phyloP scores from a whole-genome alignment of 78 protist species.

The Andalucia godoyi region DNA sequence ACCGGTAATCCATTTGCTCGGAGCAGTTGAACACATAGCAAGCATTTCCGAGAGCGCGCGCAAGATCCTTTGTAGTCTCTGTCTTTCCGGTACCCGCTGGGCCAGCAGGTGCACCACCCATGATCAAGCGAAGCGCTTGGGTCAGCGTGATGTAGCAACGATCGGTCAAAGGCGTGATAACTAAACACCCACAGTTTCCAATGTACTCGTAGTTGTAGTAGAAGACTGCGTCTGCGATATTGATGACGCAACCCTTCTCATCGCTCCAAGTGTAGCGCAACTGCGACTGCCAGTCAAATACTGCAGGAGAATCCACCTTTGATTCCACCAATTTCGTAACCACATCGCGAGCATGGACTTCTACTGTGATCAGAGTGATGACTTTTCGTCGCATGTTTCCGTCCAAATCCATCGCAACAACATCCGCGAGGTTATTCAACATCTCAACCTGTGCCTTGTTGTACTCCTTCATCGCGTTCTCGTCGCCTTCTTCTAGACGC shows the following conservation, averaged over 20 bases:
- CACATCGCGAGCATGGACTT: constrained; percentile 70
- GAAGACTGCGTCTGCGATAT: constrained; percentile 36
- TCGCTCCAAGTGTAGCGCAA: constrained; percentile 44
- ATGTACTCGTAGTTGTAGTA: constrained; percentile 57
- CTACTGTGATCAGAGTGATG: constrained; percentile 50
- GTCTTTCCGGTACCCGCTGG: constrained; percentile 77
- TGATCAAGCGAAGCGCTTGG: constrained; percentile 23
- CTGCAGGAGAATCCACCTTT: constrained; percentile 2
- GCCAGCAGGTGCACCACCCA: constrained; percentile 56
- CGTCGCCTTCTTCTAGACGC: constrained; percentile 58
- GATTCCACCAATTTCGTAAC: not conserved
- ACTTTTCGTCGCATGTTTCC: constrained; percentile 26
- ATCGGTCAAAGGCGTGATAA: constrained; percentile 84
- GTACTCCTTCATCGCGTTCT: constrained; percentile 48
- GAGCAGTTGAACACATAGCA: constrained; percentile 25
- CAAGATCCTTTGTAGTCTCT: constrained; percentile 51
- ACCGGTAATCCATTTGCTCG: constrained; percentile 38
- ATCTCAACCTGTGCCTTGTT: constrained; percentile 1
- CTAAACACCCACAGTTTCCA: constrained; percentile 80
- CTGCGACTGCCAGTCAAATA: constrained; percentile 59
- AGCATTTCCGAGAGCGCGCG: constrained; percentile 25
- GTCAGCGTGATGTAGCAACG: constrained; percentile 82
- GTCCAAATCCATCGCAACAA: not conserved
- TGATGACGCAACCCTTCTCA: constrained; percentile 4
- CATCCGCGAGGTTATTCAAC: not conserved